These are phyloP conservation scores for Penstemon newberryi DNA, from an alignment of 257 asterid species.

Conservation along the genomic window DNA sequence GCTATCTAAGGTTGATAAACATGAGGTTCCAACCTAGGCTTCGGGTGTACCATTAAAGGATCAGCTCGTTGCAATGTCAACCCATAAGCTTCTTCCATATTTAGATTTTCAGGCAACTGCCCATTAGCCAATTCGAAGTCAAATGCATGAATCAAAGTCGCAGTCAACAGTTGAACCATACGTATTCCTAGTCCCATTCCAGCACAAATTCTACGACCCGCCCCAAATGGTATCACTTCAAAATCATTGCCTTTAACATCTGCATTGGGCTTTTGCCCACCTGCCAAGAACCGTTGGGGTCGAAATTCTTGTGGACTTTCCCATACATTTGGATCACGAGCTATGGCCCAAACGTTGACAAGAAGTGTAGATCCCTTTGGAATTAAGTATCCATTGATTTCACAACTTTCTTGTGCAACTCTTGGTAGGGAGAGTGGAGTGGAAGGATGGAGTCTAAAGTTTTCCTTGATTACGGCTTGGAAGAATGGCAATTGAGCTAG, in stretches of 20 bases:
- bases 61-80: slow-evolving; percentile 68
- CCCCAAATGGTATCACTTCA: slow-evolving; percentile 84
- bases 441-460: slow-evolving; percentile 83
- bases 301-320: slow-evolving; percentile 58
- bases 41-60: slow-evolving; percentile 54
- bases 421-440: slow-evolving; percentile 90
- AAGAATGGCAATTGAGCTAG: slow-evolving; percentile 49
- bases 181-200: slow-evolving; percentile 78
- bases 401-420: slow-evolving; percentile 56
- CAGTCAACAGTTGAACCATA: slow-evolving; percentile 72
- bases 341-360: slow-evolving; percentile 83
- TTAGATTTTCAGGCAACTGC: slow-evolving; percentile 33
- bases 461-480: slow-evolving; percentile 78
- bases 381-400: slow-evolving; percentile 66
- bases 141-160: slow-evolving; percentile 71
- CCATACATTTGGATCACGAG: slow-evolving; percentile 76
- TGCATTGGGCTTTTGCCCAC: slow-evolving; percentile 57
- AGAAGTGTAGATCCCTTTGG: slow-evolving; percentile 81
- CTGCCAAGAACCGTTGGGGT: slow-evolving; percentile 64
- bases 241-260: slow-evolving; percentile 79
- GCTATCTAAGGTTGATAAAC: slow-evolving; percentile 26
- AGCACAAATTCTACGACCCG: slow-evolving; percentile 85
- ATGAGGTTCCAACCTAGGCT: slow-evolving; percentile 57
- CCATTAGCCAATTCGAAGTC: slow-evolving; percentile 59
- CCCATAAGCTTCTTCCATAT: slow-evolving; percentile 92